phyloP scores from a whole-genome alignment of 257 asterid species.

The Petunia secreta region DNA sequence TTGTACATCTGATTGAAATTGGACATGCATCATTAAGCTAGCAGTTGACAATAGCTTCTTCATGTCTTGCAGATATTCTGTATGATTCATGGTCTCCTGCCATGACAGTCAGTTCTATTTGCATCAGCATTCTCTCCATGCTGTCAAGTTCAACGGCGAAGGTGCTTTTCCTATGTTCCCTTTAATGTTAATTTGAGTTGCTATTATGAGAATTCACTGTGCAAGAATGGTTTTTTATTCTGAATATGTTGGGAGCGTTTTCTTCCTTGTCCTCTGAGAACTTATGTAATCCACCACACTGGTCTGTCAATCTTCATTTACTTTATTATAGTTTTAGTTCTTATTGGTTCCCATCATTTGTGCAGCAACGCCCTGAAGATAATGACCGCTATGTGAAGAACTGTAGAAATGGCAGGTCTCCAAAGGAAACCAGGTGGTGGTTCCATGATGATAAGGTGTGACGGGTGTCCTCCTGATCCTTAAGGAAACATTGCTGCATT shows the following conservation, averaged over 20 bases:
- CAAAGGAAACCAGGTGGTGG: constrained; percentile 99
- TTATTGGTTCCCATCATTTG: constrained; percentile 1
- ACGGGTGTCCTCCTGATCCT: constrained; percentile 24
- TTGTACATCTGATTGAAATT: constrained; percentile 4
- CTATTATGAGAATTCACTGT: background rate
- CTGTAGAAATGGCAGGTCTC: constrained; percentile 91
- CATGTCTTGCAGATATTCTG: constrained; percentile 64
- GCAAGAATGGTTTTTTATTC: background rate
- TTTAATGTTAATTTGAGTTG: constrained; percentile 8
- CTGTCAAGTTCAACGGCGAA: constrained; percentile 86
- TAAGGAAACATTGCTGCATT: constrained; percentile 25
- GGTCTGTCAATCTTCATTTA: background rate
- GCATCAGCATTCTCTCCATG: constrained; percentile 99
- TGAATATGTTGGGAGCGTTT: background rate
- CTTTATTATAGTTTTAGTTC: constrained; percentile 17
- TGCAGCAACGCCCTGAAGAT: constrained; percentile 98
- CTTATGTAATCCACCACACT: background rate
- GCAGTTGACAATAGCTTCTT: constrained; percentile 1
- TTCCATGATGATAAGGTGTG: constrained; percentile 97
- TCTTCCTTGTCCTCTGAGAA: background rate
- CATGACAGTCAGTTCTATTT: constrained; percentile 95
- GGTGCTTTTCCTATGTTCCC: constrained; percentile 45
- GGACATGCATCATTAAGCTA: constrained; percentile 10
- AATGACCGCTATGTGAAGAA: constrained; percentile 95
- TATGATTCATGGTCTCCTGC: constrained; percentile 99